phyloP scores from a whole-genome alignment of 23 red algal species.

The Cyanidioschyzon merolae region DNA sequence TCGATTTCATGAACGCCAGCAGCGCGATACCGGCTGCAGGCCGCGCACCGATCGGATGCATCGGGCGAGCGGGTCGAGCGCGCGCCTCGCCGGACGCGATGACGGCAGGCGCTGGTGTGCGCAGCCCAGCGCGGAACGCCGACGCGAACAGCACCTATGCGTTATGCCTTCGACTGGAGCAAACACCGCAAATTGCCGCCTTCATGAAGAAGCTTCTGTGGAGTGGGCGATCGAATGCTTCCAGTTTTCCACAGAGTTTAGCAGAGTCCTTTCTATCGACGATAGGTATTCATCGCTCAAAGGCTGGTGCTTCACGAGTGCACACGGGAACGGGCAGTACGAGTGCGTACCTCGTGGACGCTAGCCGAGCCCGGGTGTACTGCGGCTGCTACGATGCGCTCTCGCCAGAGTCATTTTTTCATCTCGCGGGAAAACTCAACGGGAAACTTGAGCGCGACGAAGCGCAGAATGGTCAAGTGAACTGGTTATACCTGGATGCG shows the following conservation, averaged over 20 bases:
- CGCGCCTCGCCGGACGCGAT: not conserved
- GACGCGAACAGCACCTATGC: too few species aligned
- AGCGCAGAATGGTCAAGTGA: not conserved
- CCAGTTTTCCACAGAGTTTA: conserved; percentile 9
- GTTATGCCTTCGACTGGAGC: not conserved
- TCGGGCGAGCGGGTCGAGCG: not conserved
- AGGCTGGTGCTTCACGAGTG: not conserved
- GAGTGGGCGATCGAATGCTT: not conserved
- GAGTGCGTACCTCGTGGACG: not conserved
- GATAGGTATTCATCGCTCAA: not conserved
- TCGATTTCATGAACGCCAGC: too few species aligned
- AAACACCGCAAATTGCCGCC: not conserved
- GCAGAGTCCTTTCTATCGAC: conserved; percentile 3
- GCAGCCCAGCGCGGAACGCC: not conserved
- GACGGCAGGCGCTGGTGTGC: not conserved
- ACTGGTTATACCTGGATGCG: conserved; percentile 17
- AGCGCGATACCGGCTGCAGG: too few species aligned
- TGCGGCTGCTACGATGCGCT: not conserved
- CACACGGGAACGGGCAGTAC: not conserved
- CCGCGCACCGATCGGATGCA: too few species aligned
- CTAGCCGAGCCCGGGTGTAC: not conserved
- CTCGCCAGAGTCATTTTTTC: conserved; percentile 7
- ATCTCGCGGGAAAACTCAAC: not conserved
- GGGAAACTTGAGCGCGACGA: not conserved
- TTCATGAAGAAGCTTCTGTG: not conserved